phyloP scores from a whole-genome alignment of 371 early-diverging fungal genomes.

The Mucor circinelloides region DNA sequence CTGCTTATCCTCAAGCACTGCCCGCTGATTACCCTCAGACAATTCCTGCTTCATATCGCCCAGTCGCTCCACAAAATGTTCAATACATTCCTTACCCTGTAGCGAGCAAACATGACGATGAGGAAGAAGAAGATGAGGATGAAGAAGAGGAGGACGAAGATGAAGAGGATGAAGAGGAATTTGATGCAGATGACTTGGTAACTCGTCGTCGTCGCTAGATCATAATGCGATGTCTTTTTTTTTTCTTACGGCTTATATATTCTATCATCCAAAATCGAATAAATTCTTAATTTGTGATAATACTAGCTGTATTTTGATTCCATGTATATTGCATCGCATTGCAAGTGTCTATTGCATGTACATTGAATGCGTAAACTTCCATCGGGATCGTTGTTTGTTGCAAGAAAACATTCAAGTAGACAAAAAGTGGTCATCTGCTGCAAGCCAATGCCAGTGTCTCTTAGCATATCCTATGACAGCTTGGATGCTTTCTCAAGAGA shows the following conservation, averaged over 20 bases:
- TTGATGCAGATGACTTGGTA: background rate
- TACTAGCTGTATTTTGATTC: too few relatives aligned
- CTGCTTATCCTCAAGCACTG: background rate
- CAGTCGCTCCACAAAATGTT: background rate
- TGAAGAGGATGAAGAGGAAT: background rate
- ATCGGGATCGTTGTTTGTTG: too few relatives aligned
- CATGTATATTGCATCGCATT: too few relatives aligned
- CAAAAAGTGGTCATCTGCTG: too few relatives aligned
- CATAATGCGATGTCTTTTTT: background rate
- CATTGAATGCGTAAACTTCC: too few relatives aligned
- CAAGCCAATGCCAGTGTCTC: too few relatives aligned
- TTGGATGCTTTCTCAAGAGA: too few relatives aligned
- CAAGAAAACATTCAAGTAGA: too few relatives aligned
- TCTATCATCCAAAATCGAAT: too few relatives aligned
- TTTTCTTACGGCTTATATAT: background rate
- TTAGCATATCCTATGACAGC: too few relatives aligned
- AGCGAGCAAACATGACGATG: background rate
- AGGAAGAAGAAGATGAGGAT: background rate
- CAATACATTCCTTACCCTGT: background rate
- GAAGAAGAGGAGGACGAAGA: background rate
- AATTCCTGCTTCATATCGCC: background rate
- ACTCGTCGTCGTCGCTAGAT: background rate
- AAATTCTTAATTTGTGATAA: too few relatives aligned
- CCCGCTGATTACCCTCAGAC: background rate
- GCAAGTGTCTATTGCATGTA: too few relatives aligned